Percentiles rank a stretch among this genome's conserved stretches.
phyloP scores from a whole-genome alignment of 257 asterid species.

The Coffea eugenioides region DNA sequence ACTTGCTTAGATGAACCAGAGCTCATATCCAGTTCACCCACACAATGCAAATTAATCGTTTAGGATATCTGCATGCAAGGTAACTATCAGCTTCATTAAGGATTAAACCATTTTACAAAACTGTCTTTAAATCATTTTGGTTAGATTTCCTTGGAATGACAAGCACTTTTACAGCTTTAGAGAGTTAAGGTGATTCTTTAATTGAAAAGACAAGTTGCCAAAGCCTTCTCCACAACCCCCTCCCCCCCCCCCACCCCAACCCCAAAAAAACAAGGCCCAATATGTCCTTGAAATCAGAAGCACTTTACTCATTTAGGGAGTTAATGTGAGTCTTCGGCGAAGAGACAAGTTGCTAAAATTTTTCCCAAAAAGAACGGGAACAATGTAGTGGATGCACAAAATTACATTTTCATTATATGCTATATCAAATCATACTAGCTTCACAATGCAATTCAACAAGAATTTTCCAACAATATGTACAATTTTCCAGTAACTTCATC shows the following conservation, averaged over 20 bases:
- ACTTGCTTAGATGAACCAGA: not conserved
- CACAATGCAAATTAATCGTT: not conserved
- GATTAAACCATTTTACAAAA: not conserved
- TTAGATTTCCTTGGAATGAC: not conserved
- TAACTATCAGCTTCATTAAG: not conserved
- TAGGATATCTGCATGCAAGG: not conserved
- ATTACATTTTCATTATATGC: not conserved
- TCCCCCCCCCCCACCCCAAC: no score
- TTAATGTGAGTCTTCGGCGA: no score
- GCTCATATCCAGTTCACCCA: not conserved
- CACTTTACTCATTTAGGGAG: no score
- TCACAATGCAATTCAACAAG: not conserved
- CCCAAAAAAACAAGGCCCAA: no score
- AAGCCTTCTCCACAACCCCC: no score
- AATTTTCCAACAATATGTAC: not conserved
- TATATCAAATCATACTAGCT: not conserved
- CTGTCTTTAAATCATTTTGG: not conserved
- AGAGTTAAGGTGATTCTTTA: not conserved
- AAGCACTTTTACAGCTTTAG: not conserved
- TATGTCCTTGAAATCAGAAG: no score
- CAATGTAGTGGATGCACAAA: not conserved
- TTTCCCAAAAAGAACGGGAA: no score
- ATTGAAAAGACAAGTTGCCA: not conserved
- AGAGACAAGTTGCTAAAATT: not conserved
- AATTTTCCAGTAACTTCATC: slow-evolving; percentile 1